phyloP scores from a whole-genome alignment of 192 early-diverging fungal genomes.

The Rhizophagus clarus region DNA sequence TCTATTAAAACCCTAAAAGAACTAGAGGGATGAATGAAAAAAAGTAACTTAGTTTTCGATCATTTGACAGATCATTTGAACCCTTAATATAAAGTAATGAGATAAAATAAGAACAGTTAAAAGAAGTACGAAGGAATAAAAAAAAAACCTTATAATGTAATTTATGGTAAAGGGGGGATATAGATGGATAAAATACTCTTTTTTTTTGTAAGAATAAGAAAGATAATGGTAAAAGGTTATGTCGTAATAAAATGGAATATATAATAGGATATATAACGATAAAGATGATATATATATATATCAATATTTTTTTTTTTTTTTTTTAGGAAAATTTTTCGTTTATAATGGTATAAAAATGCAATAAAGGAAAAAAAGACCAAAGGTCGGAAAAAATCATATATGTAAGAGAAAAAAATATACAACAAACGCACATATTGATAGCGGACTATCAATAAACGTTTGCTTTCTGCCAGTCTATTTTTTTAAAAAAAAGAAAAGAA shows the following conservation, averaged over 20 bases:
- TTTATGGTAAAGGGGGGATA: too few species aligned
- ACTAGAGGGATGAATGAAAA: not conserved
- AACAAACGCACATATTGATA: not conserved
- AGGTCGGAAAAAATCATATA: not conserved
- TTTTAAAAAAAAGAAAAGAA: not conserved
- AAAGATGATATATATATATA: not conserved
- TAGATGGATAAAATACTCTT: not conserved
- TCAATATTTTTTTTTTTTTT: not conserved
- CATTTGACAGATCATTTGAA: not conserved
- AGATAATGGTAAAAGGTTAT: not conserved
- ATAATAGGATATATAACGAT: not conserved
- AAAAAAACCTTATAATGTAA: not conserved
- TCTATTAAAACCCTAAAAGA: not conserved
- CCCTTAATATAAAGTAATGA: not conserved
- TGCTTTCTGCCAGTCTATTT: slow-evolving; percentile 19
- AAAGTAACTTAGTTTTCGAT: not conserved
- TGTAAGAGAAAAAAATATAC: slow-evolving; percentile 16
- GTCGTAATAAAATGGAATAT: not conserved
- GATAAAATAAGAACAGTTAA: not conserved
- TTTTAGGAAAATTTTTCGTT: not conserved
- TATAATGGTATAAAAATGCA: slow-evolving; percentile 10
- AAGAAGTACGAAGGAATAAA: too few species aligned
- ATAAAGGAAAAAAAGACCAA: not conserved
- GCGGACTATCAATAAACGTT: not conserved
- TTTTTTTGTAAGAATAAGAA: not conserved